A percentile compares a stretch with the other conserved stretches of the same genome.
These are phyloP conservation scores for Fraxinus latifolia DNA, from an alignment of 305 asterid genomes.

Conservation along the genomic window DNA sequence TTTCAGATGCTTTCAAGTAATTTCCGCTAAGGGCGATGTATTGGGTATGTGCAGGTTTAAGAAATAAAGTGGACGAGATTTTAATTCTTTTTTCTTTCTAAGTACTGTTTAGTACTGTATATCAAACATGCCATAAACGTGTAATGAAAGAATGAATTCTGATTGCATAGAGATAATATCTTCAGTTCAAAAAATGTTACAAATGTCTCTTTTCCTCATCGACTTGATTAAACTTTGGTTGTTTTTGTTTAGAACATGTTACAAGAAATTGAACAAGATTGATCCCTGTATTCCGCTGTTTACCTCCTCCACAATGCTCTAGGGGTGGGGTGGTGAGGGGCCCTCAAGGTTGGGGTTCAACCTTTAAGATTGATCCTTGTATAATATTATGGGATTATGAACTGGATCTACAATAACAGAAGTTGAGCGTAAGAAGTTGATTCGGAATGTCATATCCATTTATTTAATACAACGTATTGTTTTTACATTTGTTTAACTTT, in stretches of 20 bases:
- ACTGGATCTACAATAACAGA: not conserved
- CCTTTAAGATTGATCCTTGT: not conserved
- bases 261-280: not conserved
- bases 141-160: not conserved
- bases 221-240: not conserved
- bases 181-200: not conserved
- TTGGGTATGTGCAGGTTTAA: not conserved
- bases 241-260: slow-evolving; percentile 1
- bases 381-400: not conserved
- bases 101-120: not conserved
- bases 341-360: too few relatives aligned
- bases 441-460: not conserved
- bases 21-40: not conserved
- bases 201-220: not conserved
- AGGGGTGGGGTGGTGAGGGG: too few relatives aligned
- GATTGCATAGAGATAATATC: not conserved
- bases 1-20: slow-evolving; percentile 63
- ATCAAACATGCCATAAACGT: not conserved
- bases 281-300: not conserved
- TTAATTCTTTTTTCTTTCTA: not conserved
- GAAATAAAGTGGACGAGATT: not conserved
- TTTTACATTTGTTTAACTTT: not conserved
- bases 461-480: not conserved
- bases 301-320: too few relatives aligned
- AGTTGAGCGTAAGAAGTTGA: not conserved